Evolutionary conservation across 495 filamentous ascomycete species (phyloP), one percentile per base, ranked within the genome.

Genomic region (Penicillium canariense): DNA sequence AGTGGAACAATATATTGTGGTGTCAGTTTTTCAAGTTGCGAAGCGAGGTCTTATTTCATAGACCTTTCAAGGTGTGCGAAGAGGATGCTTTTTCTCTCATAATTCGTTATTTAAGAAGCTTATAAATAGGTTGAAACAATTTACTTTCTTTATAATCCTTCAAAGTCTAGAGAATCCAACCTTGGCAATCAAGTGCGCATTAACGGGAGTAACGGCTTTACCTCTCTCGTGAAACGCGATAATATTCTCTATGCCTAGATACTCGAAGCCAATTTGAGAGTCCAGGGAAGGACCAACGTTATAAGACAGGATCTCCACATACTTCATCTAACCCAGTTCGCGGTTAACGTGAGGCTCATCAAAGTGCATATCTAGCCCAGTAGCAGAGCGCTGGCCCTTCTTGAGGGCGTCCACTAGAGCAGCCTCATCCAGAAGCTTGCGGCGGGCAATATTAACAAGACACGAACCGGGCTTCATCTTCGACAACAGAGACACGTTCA

Each of bases 211-310:
- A 35, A 88, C 56, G 4, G 85, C 75, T 58, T 78, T 70, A 40
- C 73, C 68, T 4, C 75, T 80, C 28, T 67, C 58, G 7, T 87
- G 63, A 49, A 85, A 86, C 1, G 74, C 76, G 59, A 85, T 68
- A 27, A 90, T 81, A 69, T 90, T 90, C 67, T 83, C 74, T 84
- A 90, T 88, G 23, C 80, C 82, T 62, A 90, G 58, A 62, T 80
- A 75, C 74, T 92, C 88, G 63, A 90, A 90, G 5, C 85, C 86
- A 42, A 81, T 71, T 58, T 87, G 84, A 48, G 84, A 86, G 68
- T 90, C 86, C 30, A 90, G 67, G n/a, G 84, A 85, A 4, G 83
- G 85, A 9, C 87, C 87, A 8, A 86, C 88, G 63, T 88, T 89
- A 65, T 90, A 87, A 17, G 79, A 77, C 47, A 86, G 79, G 56